phyloP scores from a whole-genome alignment of 202 grass and related monocot genomes.

The Dendrocalamus latiflorus region DNA sequence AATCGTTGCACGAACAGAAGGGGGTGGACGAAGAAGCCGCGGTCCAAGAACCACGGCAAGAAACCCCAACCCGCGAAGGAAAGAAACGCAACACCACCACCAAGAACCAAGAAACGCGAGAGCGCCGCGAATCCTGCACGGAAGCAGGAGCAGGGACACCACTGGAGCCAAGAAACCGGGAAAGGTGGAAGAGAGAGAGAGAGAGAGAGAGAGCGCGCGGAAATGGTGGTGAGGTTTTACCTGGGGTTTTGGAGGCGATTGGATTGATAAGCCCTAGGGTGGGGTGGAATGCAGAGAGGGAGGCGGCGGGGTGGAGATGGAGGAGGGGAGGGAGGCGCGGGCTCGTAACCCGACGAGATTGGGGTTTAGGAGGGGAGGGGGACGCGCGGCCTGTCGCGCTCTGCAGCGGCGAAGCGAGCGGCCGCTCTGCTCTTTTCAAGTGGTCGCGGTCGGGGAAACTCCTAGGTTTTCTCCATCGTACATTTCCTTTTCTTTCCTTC shows the following conservation, averaged over 20 bases:
- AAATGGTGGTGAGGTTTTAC: constrained; percentile 28
- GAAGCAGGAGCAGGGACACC: background rate
- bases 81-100: background rate
- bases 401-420: too few species aligned
- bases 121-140: too few species aligned
- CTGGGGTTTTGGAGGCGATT: constrained; percentile 12
- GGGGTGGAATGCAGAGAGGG: background rate
- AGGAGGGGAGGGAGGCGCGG: background rate
- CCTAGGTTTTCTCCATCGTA: constrained; percentile 27
- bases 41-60: background rate
- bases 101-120: background rate
- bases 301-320: background rate
- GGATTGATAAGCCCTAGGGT: constrained; percentile 18
- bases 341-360: too few species aligned
- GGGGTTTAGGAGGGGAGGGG: too few species aligned
- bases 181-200: too few species aligned
- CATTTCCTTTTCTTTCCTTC: background rate
- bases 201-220: too few species aligned
- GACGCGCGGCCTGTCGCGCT: too few species aligned
- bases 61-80: background rate
- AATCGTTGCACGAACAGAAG: background rate
- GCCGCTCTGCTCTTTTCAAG: too few species aligned
- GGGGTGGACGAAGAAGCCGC: too few species aligned
- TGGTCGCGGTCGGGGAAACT: constrained; percentile 11
- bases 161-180: background rate